Evolutionary conservation across 345 rosid genomes (phyloP), one percentile per base, ranked within the genome.

Genomic region (Pelargonium nanum): DNA sequence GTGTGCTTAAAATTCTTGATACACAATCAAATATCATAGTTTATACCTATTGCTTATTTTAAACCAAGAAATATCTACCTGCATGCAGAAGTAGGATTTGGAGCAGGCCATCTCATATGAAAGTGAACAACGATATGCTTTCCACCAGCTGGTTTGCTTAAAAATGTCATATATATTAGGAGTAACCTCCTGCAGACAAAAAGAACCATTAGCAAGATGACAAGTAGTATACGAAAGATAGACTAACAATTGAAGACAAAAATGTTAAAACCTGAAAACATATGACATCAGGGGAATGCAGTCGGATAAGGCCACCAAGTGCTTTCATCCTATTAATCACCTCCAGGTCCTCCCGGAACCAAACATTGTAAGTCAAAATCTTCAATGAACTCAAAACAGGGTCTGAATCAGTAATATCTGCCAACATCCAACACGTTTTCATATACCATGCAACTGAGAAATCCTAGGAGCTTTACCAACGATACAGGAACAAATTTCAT

Each of bases 321-420:
- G 97, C 88, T 75, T 80, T 79, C 96, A 89, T 89, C 75, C 99
- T 81, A 56, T 53, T 65, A 64, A 73, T 76, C 76, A 93, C 23
- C 77, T 89, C 99, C 71, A 93, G 66, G 70, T 89, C 97, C 68
- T 89, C 97, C 44, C 96, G 81, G 59, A 93, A 93, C 99, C 99
- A 93, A 61, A 93, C 90, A 84, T 93, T 93, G 76, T 93, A 93
- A 77, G 74, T 93, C 82, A 93, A 73, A 45, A 93, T 71, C 81
- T 93, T 89, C 64, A 87, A 57, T 24, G 89, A 57, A 70, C 64
- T 34, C 9, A 57, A 44, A 68, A 50, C 59, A 34, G 74, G 25
- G 57, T 68, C 65, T 68, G 86, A 76, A 58, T 50, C 54, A 58
- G 69, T 61, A 56, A 73, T 78, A 56, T 60, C 84, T 76, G 75